phyloP scores from a whole-genome alignment of 176 grass and related monocot genomes.

The Elymus sibiricus region DNA sequence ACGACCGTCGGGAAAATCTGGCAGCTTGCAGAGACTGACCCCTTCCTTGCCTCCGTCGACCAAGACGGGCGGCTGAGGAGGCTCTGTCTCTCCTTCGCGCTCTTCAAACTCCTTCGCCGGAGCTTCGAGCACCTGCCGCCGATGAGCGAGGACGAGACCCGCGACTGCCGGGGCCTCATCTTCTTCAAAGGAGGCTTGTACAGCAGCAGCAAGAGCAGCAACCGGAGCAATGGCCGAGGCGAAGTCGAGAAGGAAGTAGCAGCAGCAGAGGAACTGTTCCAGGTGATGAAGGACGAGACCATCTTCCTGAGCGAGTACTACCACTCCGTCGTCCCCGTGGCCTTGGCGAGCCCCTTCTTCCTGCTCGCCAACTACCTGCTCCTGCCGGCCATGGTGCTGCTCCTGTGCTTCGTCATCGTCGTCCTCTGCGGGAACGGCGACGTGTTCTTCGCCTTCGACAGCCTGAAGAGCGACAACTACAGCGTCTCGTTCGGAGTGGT shows the following conservation, averaged over 20 bases:
- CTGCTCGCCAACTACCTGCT: neutral
- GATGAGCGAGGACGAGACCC: neutral
- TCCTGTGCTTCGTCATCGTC: neutral
- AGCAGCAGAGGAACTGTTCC: neutral
- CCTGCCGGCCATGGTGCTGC: neutral
- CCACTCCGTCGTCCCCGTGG: conserved; percentile 10
- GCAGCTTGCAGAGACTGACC: neutral
- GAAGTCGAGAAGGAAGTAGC: neutral
- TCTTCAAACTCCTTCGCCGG: conserved; percentile 25
- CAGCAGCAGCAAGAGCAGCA: neutral
- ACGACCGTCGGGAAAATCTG: conserved; percentile 10
- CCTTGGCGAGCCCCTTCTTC: conserved; percentile 8
- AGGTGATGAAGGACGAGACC: conserved; percentile 4
- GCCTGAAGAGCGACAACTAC: neutral
- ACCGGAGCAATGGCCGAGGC: neutral
- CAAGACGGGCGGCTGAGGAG: neutral
- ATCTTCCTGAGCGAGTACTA: conserved; percentile 17
- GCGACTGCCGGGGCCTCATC: neutral
- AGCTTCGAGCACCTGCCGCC: neutral
- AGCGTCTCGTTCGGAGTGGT: neutral
- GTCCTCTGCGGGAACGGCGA: neutral
- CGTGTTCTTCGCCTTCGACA: neutral
- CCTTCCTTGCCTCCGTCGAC: neutral
- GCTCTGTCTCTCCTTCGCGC: conserved; percentile 35
- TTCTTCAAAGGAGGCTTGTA: neutral